Conservation (phyloP, 202 grass and related monocot species). For the Sporobolus alterniflorus region DNA sequence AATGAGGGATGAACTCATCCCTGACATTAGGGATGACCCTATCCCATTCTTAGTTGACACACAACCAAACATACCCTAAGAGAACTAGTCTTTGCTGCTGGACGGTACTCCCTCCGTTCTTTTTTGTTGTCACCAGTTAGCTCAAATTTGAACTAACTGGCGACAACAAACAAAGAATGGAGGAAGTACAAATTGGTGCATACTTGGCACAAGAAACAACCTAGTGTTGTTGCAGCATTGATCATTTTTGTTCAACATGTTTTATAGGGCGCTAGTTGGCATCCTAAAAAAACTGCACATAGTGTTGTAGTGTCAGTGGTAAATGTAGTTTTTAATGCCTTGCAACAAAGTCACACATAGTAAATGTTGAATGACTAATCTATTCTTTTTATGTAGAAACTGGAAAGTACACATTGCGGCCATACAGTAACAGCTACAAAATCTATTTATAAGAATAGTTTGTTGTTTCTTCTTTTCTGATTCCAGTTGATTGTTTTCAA, state of each 20-base stretch:
- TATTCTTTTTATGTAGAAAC: neutral
- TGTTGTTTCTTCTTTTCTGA: neutral
- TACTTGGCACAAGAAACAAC: neutral
- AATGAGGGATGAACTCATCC: too few relatives aligned
- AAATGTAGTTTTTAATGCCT: neutral
- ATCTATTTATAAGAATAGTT: neutral
- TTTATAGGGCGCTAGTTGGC: neutral
- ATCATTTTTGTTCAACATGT: neutral
- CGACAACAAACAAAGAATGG: too few relatives aligned
- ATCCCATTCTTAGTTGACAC: too few relatives aligned
- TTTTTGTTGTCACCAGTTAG: too few relatives aligned
- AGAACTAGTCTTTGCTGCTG: too few relatives aligned
- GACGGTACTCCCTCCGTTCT: too few relatives aligned
- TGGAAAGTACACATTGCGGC: neutral
- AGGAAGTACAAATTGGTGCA: too few relatives aligned
- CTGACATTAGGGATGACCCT: too few relatives aligned
- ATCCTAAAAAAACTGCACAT: neutral
- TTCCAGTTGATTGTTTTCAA: slow-evolving; percentile 18
- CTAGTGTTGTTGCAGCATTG: neutral
- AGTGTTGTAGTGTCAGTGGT: neutral
- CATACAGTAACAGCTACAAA: neutral
- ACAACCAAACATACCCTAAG: too few relatives aligned
- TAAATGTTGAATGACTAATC: neutral
- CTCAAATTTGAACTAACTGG: too few relatives aligned
- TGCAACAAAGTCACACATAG: too few relatives aligned